Conservation (phyloP, 257 asterid species). For the Apocynum venetum region DNA sequence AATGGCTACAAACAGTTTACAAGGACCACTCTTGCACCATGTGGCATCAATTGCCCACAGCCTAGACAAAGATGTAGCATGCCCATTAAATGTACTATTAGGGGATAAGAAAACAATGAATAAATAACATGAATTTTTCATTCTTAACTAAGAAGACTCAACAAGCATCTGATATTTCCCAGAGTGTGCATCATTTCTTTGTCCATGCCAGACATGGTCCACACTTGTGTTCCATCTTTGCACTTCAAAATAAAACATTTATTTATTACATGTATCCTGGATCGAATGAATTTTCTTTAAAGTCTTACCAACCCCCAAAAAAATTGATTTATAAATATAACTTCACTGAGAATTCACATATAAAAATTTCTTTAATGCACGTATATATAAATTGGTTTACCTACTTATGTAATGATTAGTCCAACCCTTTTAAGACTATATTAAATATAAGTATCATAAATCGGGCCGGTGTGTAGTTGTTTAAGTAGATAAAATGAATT, state of each 20-base stretch:
- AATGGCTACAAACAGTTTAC: not conserved
- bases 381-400: no score
- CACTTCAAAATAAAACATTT: not conserved
- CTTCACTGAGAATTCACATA: not conserved
- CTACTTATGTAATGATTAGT: not conserved
- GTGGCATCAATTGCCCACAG: conserved; percentile 1
- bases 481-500: no score
- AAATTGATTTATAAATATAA: not conserved
- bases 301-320: not conserved
- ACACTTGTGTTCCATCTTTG: not conserved
- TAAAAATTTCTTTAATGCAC: no score
- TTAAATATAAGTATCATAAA: no score
- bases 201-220: not conserved
- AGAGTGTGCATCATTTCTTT: conserved; percentile 1
- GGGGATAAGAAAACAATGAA: not conserved
- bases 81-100: not conserved
- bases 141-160: not conserved
- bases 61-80: not conserved
- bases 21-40: conserved; percentile 9
- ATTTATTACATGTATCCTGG: not conserved
- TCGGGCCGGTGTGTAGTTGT: no score
- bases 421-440: not conserved
- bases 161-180: not conserved
- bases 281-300: not conserved
- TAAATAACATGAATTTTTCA: not conserved